phyloP scores from a whole-genome alignment of 306 rosid genomes.

The Glycine soja region DNA sequence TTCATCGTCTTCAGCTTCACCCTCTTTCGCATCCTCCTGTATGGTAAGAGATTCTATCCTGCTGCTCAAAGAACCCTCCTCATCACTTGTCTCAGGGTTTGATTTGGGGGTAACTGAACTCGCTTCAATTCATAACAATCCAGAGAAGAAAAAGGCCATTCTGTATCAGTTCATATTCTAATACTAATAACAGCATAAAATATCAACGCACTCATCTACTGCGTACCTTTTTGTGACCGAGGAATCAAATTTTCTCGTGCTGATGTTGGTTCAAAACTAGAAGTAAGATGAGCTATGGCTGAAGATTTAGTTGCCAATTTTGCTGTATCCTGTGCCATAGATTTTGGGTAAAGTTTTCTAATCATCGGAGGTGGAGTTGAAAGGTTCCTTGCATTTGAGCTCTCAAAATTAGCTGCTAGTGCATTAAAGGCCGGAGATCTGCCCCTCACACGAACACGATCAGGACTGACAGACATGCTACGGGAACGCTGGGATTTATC shows the following conservation, averaged over 20 bases:
- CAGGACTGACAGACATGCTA: constrained; percentile 93
- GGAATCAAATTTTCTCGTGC: constrained; percentile 77
- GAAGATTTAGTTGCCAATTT: constrained; percentile 64
- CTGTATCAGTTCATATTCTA: constrained; percentile 24
- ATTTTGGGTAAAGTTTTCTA: constrained; percentile 88
- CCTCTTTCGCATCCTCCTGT: constrained; percentile 86
- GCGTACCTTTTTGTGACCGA: constrained; percentile 76
- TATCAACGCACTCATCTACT: constrained; percentile 32
- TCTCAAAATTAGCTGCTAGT: constrained; percentile 90
- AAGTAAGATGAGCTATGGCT: constrained; percentile 71
- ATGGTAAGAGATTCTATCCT: constrained; percentile 76
- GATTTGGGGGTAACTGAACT: constrained; percentile 55
- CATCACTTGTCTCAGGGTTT: constrained; percentile 53
- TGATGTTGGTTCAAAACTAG: constrained; percentile 71
- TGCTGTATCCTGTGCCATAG: constrained; percentile 67
- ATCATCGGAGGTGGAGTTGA: constrained; percentile 95
- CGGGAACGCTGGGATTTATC: constrained; percentile 93
- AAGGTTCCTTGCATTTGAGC: constrained; percentile 75
- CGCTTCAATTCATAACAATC: constrained; percentile 54
- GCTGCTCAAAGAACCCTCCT: constrained; percentile 60
- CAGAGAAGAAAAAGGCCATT: constrained; percentile 28
- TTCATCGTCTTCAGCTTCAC: constrained; percentile 86
- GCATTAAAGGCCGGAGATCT: constrained; percentile 99
- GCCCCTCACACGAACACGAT: constrained; percentile 93
- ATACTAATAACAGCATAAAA: constrained; percentile 15